phyloP scores from a whole-genome alignment of 176 grass and related monocot genomes.

The Oryza punctata region DNA sequence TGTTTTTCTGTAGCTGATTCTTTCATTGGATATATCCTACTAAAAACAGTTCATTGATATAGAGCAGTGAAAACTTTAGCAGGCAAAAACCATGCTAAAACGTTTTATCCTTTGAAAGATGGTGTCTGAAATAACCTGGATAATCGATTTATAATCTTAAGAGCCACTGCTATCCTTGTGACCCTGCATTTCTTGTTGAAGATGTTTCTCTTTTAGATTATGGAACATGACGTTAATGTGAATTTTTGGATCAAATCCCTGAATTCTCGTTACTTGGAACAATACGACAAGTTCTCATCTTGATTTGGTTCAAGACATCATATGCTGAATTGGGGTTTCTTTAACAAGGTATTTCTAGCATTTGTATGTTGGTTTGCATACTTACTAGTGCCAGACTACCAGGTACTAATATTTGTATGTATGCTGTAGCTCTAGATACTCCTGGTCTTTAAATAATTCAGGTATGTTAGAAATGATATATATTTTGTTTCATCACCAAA shows the following conservation, averaged over 20 bases:
- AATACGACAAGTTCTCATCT: constrained; percentile 81
- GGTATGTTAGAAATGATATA: constrained; percentile 13
- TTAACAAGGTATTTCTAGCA: constrained; percentile 65
- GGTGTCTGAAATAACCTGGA: constrained; percentile 3
- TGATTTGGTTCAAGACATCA: constrained; percentile 73
- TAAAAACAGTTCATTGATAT: background rate
- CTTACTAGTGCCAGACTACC: background rate
- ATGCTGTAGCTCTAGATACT: background rate
- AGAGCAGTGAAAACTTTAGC: background rate
- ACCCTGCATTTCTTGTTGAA: constrained; percentile 20
- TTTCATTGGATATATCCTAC: constrained; percentile 2
- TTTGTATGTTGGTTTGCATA: background rate
- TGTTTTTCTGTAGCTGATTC: background rate
- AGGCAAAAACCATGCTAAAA: background rate
- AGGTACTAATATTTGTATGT: constrained; percentile 16
- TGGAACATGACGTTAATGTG: constrained; percentile 83
- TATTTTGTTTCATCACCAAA: constrained; percentile 39
- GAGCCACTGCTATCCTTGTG: background rate
- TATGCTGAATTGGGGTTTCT: constrained; percentile 57
- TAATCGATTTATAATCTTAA: background rate
- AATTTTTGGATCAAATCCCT: constrained; percentile 62
- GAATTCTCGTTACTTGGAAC: constrained; percentile 99
- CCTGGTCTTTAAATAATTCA: background rate
- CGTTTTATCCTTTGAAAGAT: background rate
- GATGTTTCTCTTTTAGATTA: constrained; percentile 61